phyloP scores from a whole-genome alignment of 495 filamentous ascomycete genomes.

The Penicillium turbatum region DNA sequence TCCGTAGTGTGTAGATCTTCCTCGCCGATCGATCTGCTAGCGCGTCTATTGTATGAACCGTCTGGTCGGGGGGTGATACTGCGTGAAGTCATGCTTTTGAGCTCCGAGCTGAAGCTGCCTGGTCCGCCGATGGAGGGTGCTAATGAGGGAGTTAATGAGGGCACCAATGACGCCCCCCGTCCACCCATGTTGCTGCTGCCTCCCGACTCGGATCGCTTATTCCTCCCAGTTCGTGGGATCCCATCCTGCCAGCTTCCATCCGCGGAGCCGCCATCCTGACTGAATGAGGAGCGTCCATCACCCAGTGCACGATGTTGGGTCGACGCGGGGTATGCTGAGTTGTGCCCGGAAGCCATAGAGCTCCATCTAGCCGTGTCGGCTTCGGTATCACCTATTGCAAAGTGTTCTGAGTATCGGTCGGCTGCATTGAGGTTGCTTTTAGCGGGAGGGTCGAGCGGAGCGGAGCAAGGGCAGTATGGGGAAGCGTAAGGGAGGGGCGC shows the following conservation, averaged over 20 bases:
- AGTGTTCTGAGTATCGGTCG: slow-evolving; percentile 22
- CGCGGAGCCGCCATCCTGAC: slow-evolving; percentile 51
- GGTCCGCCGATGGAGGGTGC: slow-evolving; percentile 65
- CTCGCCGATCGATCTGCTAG: slow-evolving; percentile 63
- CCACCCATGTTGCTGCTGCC: slow-evolving; percentile 58
- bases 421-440: slow-evolving; percentile 34
- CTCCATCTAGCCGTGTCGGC: slow-evolving; percentile 43
- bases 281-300: slow-evolving; percentile 51
- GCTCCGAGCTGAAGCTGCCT: slow-evolving; percentile 88
- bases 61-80: slow-evolving; percentile 67
- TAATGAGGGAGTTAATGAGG: slow-evolving; percentile 41
- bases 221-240: slow-evolving; percentile 35
- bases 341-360: slow-evolving; percentile 48
- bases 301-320: slow-evolving; percentile 61
- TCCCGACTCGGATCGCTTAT: slow-evolving; percentile 54
- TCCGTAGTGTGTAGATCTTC: slow-evolving; percentile 58
- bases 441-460: slow-evolving; percentile 17
- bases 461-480: slow-evolving; percentile 28
- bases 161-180: slow-evolving; percentile 37
- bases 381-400: slow-evolving; percentile 39
- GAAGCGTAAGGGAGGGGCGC: slow-evolving; percentile 26
- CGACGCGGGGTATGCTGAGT: slow-evolving; percentile 56
- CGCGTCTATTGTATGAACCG: slow-evolving; percentile 46
- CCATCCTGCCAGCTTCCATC: slow-evolving; percentile 48
- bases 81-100: slow-evolving; percentile 71